Evolutionary conservation across 1,139 yeast genomes (phyloP), one percentile per base, ranked within the genome.

Genomic region (Hyphopichia buzzinii): DNA sequence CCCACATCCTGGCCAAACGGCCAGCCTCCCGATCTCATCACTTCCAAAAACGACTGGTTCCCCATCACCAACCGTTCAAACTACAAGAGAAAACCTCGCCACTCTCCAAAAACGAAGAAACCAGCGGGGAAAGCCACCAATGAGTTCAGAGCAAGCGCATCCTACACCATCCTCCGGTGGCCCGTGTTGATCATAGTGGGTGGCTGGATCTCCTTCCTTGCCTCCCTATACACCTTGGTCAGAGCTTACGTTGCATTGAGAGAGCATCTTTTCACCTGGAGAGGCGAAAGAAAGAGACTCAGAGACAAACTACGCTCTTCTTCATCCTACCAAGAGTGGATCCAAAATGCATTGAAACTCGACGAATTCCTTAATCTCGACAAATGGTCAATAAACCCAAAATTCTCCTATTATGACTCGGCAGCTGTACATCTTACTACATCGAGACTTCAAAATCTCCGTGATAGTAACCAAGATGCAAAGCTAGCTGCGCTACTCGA

Each of bases 361-460:
- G 94, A 85, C 52, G 57, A 68, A 26, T 74, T 64, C 50, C 62
- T 84, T 32, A 77, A 81, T 8, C 62, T 81, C 22, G 79, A 79
- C 42, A 68, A 71, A 38, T 85, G 94, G 94, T 75, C 79, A 33
- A 50, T 60, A 11, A 79, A 78, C 41, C 81, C 84, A 13, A 66
- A 68, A 43, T 83, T 81, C 46, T 79, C 80, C 19, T 82, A 79
- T 50, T 85, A 84, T 54, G 92, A 85, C 55, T 80, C 78, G 56
- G 71, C 68, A 33, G 79, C 87, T 0, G 63, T 85, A 10, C 58
- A 67, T 30, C 60, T 74, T 35, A 74, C 84, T 0, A 69, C 77
- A 4, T 41, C 55, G n/a, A 67, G 73, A 40, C 56, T 85, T 38
- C 49, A 58, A 28, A 48, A 47, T 4, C 54, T 72, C 29, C 55